Conservation (phyloP, 805 yeast species). For the Komagataella pastoris region DNA sequence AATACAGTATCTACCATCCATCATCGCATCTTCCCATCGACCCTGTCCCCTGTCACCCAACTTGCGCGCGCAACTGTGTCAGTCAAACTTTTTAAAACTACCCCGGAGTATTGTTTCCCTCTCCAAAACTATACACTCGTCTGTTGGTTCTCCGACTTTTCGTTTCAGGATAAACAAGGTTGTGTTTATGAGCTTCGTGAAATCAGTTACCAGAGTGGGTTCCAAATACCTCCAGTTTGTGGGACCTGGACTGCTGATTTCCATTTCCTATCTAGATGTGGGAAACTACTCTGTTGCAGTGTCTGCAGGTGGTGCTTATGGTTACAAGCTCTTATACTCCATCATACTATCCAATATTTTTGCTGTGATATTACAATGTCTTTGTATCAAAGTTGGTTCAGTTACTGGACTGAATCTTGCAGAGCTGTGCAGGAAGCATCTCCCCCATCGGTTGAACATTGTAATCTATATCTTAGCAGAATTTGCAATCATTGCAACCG, state of each 20-base stretch:
- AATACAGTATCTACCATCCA: too few relatives aligned
- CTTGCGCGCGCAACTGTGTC: background rate
- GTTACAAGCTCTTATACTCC: slow-evolving; percentile 60
- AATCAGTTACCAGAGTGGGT: background rate
- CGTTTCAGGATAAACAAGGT: background rate
- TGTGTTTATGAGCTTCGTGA: background rate
- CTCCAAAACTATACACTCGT: background rate
- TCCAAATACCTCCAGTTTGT: slow-evolving; percentile 51
- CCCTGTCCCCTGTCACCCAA: background rate
- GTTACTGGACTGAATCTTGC: slow-evolving; percentile 86
- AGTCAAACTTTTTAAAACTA: background rate
- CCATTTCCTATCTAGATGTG: slow-evolving; percentile 90
- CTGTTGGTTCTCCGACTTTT: background rate
- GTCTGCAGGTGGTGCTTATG: slow-evolving; percentile 72
- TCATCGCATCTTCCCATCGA: background rate
- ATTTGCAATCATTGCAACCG: slow-evolving; percentile 83
- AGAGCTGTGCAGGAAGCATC: slow-evolving; percentile 61
- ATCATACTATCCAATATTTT: slow-evolving; percentile 67
- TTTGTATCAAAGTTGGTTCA: slow-evolving; percentile 78
- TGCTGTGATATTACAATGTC: slow-evolving; percentile 72
- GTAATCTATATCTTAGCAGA: slow-evolving; percentile 63
- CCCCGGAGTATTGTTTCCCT: background rate
- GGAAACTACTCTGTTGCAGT: slow-evolving; percentile 90
- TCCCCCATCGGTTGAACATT: slow-evolving; percentile 56
- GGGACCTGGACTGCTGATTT: slow-evolving; percentile 82